These are phyloP conservation scores for Aspergillaceae sp. DNA, from an alignment of 2,329 filamentous ascomycete species.

Conservation along the genomic window DNA sequence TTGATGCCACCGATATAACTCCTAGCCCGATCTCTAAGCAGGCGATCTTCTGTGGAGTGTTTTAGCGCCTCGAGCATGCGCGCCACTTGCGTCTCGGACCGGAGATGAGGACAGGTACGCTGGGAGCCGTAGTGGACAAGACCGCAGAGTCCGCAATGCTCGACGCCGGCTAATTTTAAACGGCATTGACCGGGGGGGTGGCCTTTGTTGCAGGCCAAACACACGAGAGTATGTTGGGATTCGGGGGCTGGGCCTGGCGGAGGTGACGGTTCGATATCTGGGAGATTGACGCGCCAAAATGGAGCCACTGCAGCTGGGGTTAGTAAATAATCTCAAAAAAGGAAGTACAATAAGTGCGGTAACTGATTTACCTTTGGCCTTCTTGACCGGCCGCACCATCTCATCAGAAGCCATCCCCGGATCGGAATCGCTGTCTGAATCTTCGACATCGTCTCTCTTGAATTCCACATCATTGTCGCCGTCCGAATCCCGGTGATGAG, in stretches of 20 bases:
- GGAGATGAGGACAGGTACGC: conserved; percentile 54
- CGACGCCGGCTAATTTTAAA: conserved; percentile 50
- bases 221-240: conserved; percentile 20
- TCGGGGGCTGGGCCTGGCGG: conserved; percentile 6
- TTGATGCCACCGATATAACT: conserved; percentile 52
- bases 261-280: not conserved
- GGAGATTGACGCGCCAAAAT: conserved; percentile 30
- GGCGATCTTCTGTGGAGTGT: conserved; percentile 46
- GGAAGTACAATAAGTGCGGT: not conserved
- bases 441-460: conserved; percentile 19
- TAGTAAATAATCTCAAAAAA: conserved; percentile 3
- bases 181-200: conserved; percentile 54
- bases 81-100: conserved; percentile 54
- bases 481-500: conserved; percentile 5
- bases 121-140: conserved; percentile 51
- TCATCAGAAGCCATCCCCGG: conserved; percentile 13
- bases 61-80: conserved; percentile 57
- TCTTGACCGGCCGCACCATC: conserved; percentile 15
- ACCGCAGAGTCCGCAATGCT: conserved; percentile 57
- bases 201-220: conserved; percentile 45
- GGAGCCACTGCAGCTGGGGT: conserved; percentile 20
- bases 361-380: conserved; percentile 13
- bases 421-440: conserved; percentile 17
- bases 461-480: conserved; percentile 27
- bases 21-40: conserved; percentile 46